These are phyloP conservation scores for Eragrostis curvula DNA, from an alignment of 176 grass and related monocot genomes.

Conservation along the genomic window DNA sequence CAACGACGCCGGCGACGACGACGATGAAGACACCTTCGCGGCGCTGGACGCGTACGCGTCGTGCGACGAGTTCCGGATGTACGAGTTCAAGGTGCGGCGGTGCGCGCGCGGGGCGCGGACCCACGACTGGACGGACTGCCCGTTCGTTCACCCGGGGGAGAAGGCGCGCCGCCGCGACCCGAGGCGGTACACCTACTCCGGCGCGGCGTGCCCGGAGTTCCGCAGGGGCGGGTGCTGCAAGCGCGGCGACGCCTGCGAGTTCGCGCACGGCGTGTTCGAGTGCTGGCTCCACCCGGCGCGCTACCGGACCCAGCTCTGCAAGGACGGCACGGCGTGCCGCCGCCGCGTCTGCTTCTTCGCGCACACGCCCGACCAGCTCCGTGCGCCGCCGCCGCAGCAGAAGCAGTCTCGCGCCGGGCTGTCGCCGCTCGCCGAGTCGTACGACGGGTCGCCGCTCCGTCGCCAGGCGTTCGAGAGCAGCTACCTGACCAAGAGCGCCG, in stretches of 20 bases:
- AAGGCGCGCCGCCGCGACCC: slow-evolving; percentile 69
- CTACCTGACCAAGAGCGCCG: slow-evolving; percentile 55
- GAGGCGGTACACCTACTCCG: slow-evolving; percentile 63
- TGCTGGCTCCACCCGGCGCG: slow-evolving; percentile 90
- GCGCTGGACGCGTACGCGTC: slow-evolving; percentile 75
- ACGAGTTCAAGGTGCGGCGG: slow-evolving; percentile 72
- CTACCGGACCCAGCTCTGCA: slow-evolving; percentile 90
- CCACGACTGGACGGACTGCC: slow-evolving; percentile 82
- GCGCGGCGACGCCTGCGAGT: slow-evolving; percentile 76
- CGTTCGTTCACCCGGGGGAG: slow-evolving; percentile 79
- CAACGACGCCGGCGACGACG: slow-evolving; percentile 33
- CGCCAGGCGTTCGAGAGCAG: slow-evolving; percentile 63
- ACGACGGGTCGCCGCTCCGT: slow-evolving; percentile 80
- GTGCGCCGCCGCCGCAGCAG: slow-evolving; percentile 35
- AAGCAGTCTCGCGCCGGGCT: slow-evolving; percentile 35
- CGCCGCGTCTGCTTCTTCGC: slow-evolving; percentile 97
- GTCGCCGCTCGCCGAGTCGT: slow-evolving; percentile 57
- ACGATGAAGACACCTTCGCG: slow-evolving; percentile 16
- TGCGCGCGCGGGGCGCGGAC: slow-evolving; percentile 59
- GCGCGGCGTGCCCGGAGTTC: slow-evolving; percentile 72
- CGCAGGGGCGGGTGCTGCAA: slow-evolving; percentile 72
- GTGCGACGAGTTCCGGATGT: slow-evolving; percentile 80
- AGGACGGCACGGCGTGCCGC: slow-evolving; percentile 70
- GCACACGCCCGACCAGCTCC: slow-evolving; percentile 76
- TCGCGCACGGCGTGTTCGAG: slow-evolving; percentile 82